A percentile compares a stretch with the other conserved stretches of the same genome.
Conservation (phyloP, 371 early-diverging fungal genomes). For the Mucor sp. region DNA sequence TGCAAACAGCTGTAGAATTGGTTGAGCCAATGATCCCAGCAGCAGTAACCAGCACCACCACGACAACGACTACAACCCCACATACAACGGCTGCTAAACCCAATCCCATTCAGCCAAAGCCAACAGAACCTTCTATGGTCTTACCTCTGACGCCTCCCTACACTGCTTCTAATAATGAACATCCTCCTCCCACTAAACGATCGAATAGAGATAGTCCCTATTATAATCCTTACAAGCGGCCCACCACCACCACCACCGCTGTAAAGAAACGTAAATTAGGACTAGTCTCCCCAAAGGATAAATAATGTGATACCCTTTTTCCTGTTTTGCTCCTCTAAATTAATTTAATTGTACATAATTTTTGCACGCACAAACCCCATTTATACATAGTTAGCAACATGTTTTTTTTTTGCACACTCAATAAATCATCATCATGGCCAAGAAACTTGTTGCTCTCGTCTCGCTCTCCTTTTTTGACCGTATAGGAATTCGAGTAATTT, state of each 20-base stretch:
- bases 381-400: neutral
- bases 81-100: neutral
- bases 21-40: neutral
- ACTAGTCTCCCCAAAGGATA: slow-evolving; percentile 11
- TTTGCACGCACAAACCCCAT: neutral
- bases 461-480: neutral
- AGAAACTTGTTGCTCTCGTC: neutral
- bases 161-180: neutral
- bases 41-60: neutral
- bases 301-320: neutral
- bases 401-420: neutral
- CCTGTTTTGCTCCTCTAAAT: neutral
- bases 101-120: neutral
- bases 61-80: neutral
- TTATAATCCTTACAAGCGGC: slow-evolving; percentile 1
- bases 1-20: slow-evolving; percentile 2
- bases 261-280: slow-evolving; percentile 7
- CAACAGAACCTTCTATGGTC: neutral
- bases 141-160: slow-evolving; percentile 18
- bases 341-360: neutral
- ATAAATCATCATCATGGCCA: neutral
- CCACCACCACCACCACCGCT: neutral
- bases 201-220: neutral
- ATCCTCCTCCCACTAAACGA: neutral
- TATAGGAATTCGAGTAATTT: neutral